phyloP scores from a whole-genome alignment of 768 basidiomycete species.

The Termitomyces sp. region DNA sequence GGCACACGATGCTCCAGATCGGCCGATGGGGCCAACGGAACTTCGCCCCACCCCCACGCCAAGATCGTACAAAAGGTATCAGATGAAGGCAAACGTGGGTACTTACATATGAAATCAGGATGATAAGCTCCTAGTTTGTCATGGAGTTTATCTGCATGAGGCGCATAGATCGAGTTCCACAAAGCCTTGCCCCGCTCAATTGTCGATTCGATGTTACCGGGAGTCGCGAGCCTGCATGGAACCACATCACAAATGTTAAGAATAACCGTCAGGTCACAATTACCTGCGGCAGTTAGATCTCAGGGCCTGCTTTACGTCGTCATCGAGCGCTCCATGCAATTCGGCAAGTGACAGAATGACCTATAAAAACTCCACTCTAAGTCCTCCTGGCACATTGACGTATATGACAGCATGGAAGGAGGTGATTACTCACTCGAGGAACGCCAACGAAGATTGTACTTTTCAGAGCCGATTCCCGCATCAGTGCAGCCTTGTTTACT shows the following conservation, averaged over 20 bases:
- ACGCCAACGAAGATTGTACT: conserved; percentile 87
- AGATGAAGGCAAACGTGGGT: conserved; percentile 26
- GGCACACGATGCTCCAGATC: conserved; percentile 19
- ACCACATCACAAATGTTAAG: conserved; percentile 14
- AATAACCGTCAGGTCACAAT: conserved; percentile 13
- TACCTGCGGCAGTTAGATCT: conserved; percentile 66
- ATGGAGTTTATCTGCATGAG: conserved; percentile 86
- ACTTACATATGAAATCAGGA: conserved; percentile 91
- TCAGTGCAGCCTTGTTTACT: conserved; percentile 71
- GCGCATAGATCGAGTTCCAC: conserved; percentile 86
- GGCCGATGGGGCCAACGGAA: conserved; percentile 18
- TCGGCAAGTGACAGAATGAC: conserved; percentile 80
- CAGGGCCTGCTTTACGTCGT: conserved; percentile 72
- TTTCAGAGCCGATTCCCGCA: conserved; percentile 88
- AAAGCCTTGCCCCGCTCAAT: conserved; percentile 62
- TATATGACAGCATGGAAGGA: conserved; percentile 11
- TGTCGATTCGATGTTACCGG: conserved; percentile 66
- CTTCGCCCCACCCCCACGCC: conserved; percentile 16
- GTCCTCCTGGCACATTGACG: conserved; percentile 7
- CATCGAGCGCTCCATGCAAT: conserved; percentile 71
- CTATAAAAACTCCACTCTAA: conserved; percentile 32
- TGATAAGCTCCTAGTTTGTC: conserved; percentile 84
- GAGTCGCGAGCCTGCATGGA: conserved; percentile 47
- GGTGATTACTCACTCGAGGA: conserved; percentile 57
- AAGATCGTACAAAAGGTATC: conserved; percentile 27